These are phyloP conservation scores for Colletotrichum scovillei DNA, from an alignment of 2,329 filamentous ascomycete species.

Conservation along the genomic window DNA sequence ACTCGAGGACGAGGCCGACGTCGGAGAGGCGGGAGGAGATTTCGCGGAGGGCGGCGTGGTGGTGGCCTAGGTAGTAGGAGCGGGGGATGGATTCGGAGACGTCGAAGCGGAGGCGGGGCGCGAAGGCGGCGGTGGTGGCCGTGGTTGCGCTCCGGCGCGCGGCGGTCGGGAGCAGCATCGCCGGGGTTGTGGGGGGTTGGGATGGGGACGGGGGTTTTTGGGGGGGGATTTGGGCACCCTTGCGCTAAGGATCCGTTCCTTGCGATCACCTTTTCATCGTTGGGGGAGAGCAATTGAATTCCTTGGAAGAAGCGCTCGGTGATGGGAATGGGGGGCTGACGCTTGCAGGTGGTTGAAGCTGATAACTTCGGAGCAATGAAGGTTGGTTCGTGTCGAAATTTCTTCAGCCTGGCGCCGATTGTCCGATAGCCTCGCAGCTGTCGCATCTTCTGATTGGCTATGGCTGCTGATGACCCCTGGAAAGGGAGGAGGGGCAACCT, in stretches of 20 bases:
- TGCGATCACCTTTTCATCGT: not conserved
- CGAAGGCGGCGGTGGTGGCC: constrained; percentile 59
- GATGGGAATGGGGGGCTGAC: not conserved
- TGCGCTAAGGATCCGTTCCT: constrained; percentile 4
- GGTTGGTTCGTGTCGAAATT: constrained; percentile 7
- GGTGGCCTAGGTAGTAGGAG: constrained; percentile 96
- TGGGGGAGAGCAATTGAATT: not conserved
- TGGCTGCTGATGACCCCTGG: not conserved
- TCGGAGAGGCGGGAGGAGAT: constrained; percentile 85
- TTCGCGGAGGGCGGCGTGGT: constrained; percentile 81
- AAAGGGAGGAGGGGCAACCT: constrained; percentile 13
- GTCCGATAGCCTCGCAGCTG: constrained; percentile 18
- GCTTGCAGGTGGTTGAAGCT: not conserved
- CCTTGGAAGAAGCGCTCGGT: not conserved
- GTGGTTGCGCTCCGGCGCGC: constrained; percentile 31
- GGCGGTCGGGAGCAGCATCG: constrained; percentile 32
- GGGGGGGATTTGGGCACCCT: not conserved
- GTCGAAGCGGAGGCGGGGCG: constrained; percentile 80
- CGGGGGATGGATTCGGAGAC: constrained; percentile 79
- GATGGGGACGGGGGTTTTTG: not conserved
- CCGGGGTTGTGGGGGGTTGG: not conserved
- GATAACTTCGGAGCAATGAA: not conserved
- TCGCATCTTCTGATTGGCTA: constrained; percentile 14
- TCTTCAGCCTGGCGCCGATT: constrained; percentile 23
- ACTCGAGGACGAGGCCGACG: constrained; percentile 92